Evolutionary conservation across 257 asterid genomes (phyloP).

Genomic region (Ajuga chamaepitys): DNA sequence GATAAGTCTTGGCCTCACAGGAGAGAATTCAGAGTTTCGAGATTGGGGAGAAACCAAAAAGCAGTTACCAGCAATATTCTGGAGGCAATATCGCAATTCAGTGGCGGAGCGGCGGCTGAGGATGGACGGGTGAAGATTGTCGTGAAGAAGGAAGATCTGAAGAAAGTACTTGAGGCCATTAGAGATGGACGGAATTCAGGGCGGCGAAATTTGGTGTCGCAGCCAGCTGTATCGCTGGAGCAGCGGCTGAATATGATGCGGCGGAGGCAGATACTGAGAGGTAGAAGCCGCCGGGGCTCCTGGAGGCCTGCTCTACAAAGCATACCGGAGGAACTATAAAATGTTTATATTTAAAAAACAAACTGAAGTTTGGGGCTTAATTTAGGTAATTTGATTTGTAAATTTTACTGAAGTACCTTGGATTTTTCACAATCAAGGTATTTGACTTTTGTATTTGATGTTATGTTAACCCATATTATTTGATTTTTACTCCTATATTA

Average conservation of each 20-base stretch:
- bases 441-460: neutral
- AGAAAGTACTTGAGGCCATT: conserved; percentile 45
- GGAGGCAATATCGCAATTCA: conserved; percentile 34
- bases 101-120: conserved; percentile 21
- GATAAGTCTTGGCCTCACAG: conserved; percentile 21
- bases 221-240: conserved; percentile 29
- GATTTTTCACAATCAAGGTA: neutral
- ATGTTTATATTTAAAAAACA: neutral
- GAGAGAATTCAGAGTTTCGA: conserved; percentile 24
- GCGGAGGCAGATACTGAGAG: conserved; percentile 34
- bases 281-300: conserved; percentile 15
- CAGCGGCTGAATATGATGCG: conserved; percentile 45
- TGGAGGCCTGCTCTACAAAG: conserved; percentile 54
- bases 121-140: conserved; percentile 38
- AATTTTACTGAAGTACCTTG: neutral
- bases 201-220: conserved; percentile 7
- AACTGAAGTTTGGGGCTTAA: neutral
- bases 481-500: too few species aligned
- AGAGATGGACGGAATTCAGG: conserved; percentile 20
- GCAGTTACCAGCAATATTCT: conserved; percentile 20
- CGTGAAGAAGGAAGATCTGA: conserved; percentile 50
- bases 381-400: neutral
- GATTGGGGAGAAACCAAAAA: conserved; percentile 30
- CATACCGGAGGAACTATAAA: conserved; percentile 50
- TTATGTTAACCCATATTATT: too few species aligned